Percentiles rank a stretch among this genome's conserved stretches.
phyloP scores from a whole-genome alignment of 176 grass and related monocot species.

The Cenchrus fungigraminus region DNA sequence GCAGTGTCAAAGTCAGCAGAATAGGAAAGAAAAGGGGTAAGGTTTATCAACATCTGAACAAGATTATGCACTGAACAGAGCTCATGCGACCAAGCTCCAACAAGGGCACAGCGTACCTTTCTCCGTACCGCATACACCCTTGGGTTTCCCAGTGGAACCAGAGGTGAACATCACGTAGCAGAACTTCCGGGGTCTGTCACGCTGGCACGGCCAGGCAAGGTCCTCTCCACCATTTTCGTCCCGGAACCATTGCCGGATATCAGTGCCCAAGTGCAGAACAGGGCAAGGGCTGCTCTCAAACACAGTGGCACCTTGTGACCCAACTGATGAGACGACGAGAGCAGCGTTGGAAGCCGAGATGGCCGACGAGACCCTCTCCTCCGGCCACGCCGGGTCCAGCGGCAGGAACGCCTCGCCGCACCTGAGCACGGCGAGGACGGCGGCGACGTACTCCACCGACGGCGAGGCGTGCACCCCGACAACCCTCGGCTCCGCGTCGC shows the following conservation, averaged over 20 bases:
- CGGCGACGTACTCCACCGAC: constrained; percentile 67
- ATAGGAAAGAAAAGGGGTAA: background rate
- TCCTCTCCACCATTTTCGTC: constrained; percentile 30
- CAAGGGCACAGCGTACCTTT: constrained; percentile 51
- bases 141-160: constrained; percentile 88
- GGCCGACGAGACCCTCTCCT: constrained; percentile 58
- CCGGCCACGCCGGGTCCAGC: constrained; percentile 79
- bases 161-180: constrained; percentile 95
- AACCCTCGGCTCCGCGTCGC: constrained; percentile 41
- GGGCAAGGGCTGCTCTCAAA: constrained; percentile 27
- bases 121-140: constrained; percentile 85
- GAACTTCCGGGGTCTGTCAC: constrained; percentile 32
- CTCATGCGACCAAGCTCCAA: background rate
- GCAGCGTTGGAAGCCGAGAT: constrained; percentile 57
- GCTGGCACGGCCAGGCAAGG: constrained; percentile 63
- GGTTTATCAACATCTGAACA: background rate
- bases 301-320: constrained; percentile 18
- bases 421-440: constrained; percentile 71
- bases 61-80: background rate
- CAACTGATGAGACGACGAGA: constrained; percentile 35
- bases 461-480: constrained; percentile 65
- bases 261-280: constrained; percentile 45
- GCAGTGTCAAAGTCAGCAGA: background rate
- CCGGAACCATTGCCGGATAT: background rate
- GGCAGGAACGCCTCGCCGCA: constrained; percentile 82